These are phyloP conservation scores for Neurospora tetraspora DNA, from an alignment of 495 filamentous ascomycete genomes.

Conservation along the genomic window DNA sequence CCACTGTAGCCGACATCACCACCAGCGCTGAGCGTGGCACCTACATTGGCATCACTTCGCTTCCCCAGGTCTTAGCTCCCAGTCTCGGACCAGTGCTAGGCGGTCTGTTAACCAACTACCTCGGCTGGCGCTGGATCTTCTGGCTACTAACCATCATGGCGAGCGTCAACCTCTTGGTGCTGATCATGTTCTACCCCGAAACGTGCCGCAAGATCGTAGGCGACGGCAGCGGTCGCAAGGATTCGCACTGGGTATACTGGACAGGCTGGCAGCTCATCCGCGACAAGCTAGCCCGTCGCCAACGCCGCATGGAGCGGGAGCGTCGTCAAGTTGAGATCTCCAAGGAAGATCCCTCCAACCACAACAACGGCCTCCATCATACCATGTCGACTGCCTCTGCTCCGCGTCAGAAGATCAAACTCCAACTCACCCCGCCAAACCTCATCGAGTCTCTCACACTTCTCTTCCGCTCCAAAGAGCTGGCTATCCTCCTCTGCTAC, in stretches of 20 bases:
- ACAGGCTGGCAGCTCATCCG: slow-evolving; percentile 28
- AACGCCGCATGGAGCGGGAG: background rate
- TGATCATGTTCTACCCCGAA: slow-evolving; percentile 46
- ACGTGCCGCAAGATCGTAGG: slow-evolving; percentile 56
- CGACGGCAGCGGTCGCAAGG: slow-evolving; percentile 46
- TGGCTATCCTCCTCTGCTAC: slow-evolving; percentile 46
- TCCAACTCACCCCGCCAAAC: slow-evolving; percentile 44
- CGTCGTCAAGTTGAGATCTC: background rate
- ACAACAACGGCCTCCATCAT: background rate
- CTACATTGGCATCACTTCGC: slow-evolving; percentile 30
- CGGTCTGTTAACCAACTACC: slow-evolving; percentile 46
- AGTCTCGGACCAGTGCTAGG: slow-evolving; percentile 34
- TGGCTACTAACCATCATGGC: slow-evolving; percentile 53
- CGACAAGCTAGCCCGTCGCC: background rate
- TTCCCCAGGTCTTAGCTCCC: slow-evolving; percentile 29
- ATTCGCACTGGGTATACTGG: slow-evolving; percentile 20
- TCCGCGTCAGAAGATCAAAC: background rate
- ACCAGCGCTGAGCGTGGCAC: slow-evolving; percentile 43
- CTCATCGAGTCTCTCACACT: slow-evolving; percentile 50
- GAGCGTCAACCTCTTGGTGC: slow-evolving; percentile 28
- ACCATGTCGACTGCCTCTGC: background rate
- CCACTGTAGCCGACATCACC: slow-evolving; percentile 44
- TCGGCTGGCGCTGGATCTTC: slow-evolving; percentile 61
- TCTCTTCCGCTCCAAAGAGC: slow-evolving; percentile 47
- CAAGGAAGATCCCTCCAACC: too few relatives aligned